These are phyloP conservation scores for Erythrophleum ivorense DNA, from an alignment of 331 rosid species.

Conservation along the genomic window DNA sequence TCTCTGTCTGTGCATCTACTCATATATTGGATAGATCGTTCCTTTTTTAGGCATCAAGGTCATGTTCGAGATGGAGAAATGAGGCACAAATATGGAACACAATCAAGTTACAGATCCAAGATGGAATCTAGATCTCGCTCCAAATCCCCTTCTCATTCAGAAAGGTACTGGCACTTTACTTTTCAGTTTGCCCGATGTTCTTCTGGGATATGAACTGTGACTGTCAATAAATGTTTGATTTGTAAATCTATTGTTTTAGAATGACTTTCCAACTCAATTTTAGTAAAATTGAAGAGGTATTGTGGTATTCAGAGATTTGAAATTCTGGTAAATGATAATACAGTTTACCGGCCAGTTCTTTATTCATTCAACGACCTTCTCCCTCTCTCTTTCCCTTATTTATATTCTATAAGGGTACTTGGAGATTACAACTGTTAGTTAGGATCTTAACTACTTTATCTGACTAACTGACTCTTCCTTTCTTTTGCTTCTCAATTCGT, in stretches of 20 bases:
- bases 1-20: constrained; percentile 5
- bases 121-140: constrained; percentile 62
- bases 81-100: constrained; percentile 56
- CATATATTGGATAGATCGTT: constrained; percentile 25
- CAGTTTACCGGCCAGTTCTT: not conserved
- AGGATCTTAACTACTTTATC: not conserved
- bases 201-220: constrained; percentile 5
- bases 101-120: constrained; percentile 54
- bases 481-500: not conserved
- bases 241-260: constrained; percentile 18
- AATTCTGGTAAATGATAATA: not conserved
- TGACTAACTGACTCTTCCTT: not conserved
- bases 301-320: not conserved
- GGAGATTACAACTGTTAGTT: not conserved
- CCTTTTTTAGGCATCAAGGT: constrained; percentile 55
- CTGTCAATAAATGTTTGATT: not conserved
- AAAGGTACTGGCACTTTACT: constrained; percentile 47
- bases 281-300: constrained; percentile 17
- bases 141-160: constrained; percentile 60
- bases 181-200: constrained; percentile 18
- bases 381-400: not conserved
- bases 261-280: constrained; percentile 16
- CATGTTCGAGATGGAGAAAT: constrained; percentile 58
- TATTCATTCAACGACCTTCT: not conserved
- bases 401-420: not conserved